These are phyloP conservation scores for Lotus japonicus DNA, from an alignment of 306 rosid species.

Conservation along the genomic window DNA sequence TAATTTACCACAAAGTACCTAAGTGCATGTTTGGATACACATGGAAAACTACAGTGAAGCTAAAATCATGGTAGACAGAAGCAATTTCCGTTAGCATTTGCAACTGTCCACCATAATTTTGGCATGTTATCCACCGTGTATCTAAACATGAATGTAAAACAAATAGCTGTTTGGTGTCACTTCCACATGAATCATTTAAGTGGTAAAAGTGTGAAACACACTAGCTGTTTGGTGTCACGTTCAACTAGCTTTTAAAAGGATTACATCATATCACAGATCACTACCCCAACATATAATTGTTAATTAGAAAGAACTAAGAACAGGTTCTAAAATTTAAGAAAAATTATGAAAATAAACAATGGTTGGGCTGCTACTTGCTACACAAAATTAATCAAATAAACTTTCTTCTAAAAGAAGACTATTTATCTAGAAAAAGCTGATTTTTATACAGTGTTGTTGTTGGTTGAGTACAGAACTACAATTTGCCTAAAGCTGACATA, in stretches of 20 bases:
- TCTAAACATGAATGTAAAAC: too few relatives aligned
- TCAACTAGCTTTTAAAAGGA: not conserved
- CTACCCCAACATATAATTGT: not conserved
- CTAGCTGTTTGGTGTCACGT: too few relatives aligned
- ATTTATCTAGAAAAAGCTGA: not conserved
- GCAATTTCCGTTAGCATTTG: too few relatives aligned
- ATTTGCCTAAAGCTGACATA: constrained; percentile 24
- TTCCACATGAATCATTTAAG: not conserved
- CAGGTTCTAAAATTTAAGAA: constrained; percentile 5
- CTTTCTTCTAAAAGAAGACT: not conserved
- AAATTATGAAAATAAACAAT: constrained; percentile 2
- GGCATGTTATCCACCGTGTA: too few relatives aligned
- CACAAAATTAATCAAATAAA: not conserved
- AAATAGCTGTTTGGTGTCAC: not conserved
- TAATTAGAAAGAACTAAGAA: not conserved
- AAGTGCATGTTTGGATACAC: too few relatives aligned
- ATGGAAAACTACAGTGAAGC: too few relatives aligned
- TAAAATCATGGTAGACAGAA: too few relatives aligned
- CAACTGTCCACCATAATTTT: too few relatives aligned
- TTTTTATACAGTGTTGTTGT: not conserved
- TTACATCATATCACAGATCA: not conserved
- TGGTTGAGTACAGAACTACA: constrained; percentile 6
- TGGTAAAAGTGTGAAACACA: not conserved
- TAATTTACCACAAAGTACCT: not conserved
- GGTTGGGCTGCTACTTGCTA: not conserved